These are phyloP conservation scores for Kockiozyma suomiensis DNA, from an alignment of 805 yeast genomes.

Conservation along the genomic window DNA sequence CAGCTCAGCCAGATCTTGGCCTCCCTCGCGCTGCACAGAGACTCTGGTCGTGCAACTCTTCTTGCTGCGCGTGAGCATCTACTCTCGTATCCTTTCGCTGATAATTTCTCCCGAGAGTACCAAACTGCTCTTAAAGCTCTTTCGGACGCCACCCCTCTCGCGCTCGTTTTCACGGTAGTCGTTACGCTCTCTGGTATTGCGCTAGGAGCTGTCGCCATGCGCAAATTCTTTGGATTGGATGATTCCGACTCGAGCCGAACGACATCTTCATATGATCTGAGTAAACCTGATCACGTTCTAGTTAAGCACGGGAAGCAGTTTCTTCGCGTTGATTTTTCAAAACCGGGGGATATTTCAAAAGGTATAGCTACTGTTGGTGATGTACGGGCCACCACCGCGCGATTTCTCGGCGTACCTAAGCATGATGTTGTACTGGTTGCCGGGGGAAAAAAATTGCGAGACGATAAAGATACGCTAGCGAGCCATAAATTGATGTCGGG, in stretches of 20 bases:
- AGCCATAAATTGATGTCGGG: slow-evolving; percentile 20
- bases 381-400: slow-evolving; percentile 32
- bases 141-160: slow-evolving; percentile 5
- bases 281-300: slow-evolving; percentile 25
- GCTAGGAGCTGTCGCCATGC: slow-evolving; percentile 15
- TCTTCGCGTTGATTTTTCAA: slow-evolving; percentile 28
- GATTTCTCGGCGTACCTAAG: slow-evolving; percentile 22
- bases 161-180: background rate
- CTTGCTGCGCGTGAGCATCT: slow-evolving; percentile 5
- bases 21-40: slow-evolving; percentile 1
- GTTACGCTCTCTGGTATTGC: slow-evolving; percentile 2
- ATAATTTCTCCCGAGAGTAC: background rate
- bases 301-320: slow-evolving; percentile 31
- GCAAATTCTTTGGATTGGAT: slow-evolving; percentile 22
- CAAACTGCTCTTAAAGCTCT: background rate
- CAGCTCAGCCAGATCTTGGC: slow-evolving; percentile 15
- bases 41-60: background rate
- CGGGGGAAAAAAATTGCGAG: slow-evolving; percentile 34
- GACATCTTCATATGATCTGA: background rate
- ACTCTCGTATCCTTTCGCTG: background rate
- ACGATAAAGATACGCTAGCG: slow-evolving; percentile 26
- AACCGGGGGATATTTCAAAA: slow-evolving; percentile 31
- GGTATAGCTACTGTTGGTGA: slow-evolving; percentile 36
- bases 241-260: background rate
- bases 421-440: slow-evolving; percentile 24